These are phyloP conservation scores for Ramaria sp. DNA, from an alignment of 768 basidiomycete species.

Conservation along the genomic window DNA sequence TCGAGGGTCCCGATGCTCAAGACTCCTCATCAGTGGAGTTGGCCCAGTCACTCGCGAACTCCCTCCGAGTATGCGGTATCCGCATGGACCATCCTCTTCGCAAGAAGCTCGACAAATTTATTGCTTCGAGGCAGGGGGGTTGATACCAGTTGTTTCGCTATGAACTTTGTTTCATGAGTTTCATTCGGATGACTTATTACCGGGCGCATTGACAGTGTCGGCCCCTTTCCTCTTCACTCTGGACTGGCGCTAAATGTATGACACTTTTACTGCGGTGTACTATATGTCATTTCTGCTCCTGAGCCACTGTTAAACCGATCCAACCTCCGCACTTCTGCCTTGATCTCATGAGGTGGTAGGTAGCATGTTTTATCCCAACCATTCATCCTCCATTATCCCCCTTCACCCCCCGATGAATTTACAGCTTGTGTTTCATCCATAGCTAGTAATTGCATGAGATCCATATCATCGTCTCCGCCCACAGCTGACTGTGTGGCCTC, in stretches of 20 bases:
- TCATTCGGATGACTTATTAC: neutral
- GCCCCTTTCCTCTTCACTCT: neutral
- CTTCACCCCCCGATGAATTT: neutral
- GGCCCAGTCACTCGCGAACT: slow-evolving; percentile 39
- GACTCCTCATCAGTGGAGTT: slow-evolving; percentile 39
- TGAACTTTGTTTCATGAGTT: neutral
- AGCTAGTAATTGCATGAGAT: slow-evolving; percentile 6
- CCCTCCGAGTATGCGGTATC: slow-evolving; percentile 44
- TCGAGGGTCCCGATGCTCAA: slow-evolving; percentile 33
- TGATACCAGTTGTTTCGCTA: neutral
- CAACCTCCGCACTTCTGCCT: neutral
- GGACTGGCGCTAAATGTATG: neutral
- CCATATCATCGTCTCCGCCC: slow-evolving; percentile 1
- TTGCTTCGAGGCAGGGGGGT: slow-evolving; percentile 11
- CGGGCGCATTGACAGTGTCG: neutral
- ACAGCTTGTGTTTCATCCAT: neutral
- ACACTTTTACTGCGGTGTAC: neutral
- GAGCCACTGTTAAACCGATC: neutral
- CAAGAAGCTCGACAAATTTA: slow-evolving; percentile 54
- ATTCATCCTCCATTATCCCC: no score
- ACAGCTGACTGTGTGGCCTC: neutral
- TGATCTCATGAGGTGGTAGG: no score
- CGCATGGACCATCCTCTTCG: slow-evolving; percentile 56
- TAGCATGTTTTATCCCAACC: no score
- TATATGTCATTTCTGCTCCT: neutral